Percentiles rank a stretch among this genome's conserved stretches.
These are phyloP conservation scores for Salix koriyanagi DNA, from an alignment of 345 rosid genomes.

Conservation along the genomic window DNA sequence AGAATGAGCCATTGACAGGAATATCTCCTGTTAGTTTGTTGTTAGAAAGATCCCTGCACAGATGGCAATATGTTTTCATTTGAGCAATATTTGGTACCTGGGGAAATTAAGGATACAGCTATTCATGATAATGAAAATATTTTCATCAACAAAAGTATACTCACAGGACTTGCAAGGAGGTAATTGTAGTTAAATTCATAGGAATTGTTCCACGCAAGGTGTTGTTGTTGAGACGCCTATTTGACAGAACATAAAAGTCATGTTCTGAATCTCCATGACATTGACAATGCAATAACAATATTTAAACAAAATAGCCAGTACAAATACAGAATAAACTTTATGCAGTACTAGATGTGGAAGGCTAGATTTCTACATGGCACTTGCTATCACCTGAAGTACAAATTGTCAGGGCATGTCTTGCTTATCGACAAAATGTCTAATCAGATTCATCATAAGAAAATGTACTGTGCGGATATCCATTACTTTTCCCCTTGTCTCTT, in stretches of 20 bases:
- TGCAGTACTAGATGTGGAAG: neutral
- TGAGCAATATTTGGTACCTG: neutral
- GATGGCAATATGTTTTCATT: conserved; percentile 1
- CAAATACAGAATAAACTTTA: neutral
- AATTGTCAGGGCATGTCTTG: neutral
- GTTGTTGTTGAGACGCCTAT: conserved; percentile 81
- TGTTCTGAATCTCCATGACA: conserved; percentile 6
- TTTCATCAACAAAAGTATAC: conserved; percentile 20
- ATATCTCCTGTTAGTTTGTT: conserved; percentile 55
- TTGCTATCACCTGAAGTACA: neutral
- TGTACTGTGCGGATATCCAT: neutral
- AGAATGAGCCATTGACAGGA: conserved; percentile 82
- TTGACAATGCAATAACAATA: neutral
- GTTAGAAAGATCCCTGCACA: conserved; percentile 79
- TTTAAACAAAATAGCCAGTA: neutral
- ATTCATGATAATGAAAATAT: neutral
- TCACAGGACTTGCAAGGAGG: conserved; percentile 67
- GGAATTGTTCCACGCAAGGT: conserved; percentile 59
- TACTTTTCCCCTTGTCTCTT: neutral
- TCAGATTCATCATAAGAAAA: neutral
- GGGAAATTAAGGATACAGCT: neutral
- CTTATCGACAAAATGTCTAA: neutral
- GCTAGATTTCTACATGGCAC: neutral
- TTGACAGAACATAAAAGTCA: conserved; percentile 19
- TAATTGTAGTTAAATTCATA: conserved; percentile 38